Conservation (phyloP, 805 yeast genomes). For the Suhomyces kilbournensis region DNA sequence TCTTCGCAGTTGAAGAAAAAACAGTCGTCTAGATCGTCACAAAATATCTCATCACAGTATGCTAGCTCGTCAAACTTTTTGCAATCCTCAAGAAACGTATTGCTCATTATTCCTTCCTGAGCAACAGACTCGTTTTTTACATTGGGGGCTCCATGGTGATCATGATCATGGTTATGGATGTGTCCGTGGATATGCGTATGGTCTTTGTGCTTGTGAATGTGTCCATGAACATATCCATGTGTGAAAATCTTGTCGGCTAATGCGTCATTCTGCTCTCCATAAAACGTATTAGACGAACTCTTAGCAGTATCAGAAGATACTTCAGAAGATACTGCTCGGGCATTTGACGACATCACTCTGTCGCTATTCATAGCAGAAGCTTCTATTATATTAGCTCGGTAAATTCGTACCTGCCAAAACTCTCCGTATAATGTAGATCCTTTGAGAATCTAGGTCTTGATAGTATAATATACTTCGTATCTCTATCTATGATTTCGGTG, state of each 20-base stretch:
- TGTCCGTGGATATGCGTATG: constrained; percentile 70
- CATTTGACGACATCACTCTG: neutral
- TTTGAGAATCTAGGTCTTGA: no score
- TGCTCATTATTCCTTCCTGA: neutral
- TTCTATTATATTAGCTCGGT: neutral
- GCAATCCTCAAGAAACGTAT: constrained; percentile 15
- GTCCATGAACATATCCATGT: constrained; percentile 66
- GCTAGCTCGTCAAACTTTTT: constrained; percentile 30
- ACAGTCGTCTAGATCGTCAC: constrained; percentile 45
- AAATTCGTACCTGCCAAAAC: neutral
- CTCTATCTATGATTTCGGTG: neutral
- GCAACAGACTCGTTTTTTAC: neutral
- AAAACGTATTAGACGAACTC: neutral
- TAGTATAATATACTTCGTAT: no score
- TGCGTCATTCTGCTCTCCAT: neutral
- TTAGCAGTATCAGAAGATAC: neutral
- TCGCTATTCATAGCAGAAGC: neutral
- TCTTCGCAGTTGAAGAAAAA: constrained; percentile 36
- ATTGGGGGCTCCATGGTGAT: constrained; percentile 5
- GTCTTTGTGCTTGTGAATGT: constrained; percentile 59
- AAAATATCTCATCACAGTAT: constrained; percentile 38
- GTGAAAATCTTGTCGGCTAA: constrained; percentile 17
- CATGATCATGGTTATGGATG: constrained; percentile 50
- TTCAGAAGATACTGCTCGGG: neutral
- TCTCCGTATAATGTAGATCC: no score